Base-by-base conservation (phyloP, 805 yeast genomes). In the Clavispora santaluciae region DNA sequence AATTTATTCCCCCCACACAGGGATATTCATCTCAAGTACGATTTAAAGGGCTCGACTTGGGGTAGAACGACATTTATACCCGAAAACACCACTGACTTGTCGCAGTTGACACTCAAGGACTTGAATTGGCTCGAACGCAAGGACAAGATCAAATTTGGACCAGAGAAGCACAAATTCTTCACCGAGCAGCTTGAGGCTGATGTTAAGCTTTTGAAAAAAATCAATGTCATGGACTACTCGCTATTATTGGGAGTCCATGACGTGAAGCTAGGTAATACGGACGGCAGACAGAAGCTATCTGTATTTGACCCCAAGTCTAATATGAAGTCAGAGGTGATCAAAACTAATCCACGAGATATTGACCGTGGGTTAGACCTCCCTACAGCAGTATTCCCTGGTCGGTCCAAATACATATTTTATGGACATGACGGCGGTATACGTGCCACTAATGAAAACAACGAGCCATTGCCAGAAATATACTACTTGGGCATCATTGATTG, bases 211-310 rank as follows among this genome's bases (percentile, higher is more conserved):
- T 70, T 93, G 33, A 74, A 87, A 46, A 72, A 75, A 42, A 68
- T 88, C 48, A 88, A 89, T 52, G 90, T 87, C 25, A 93, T 93
- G 99, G 99, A 93, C 60, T 93, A 95, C 62, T 89, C 97, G 0
- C 70, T 93, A 46, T 67, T 93, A 36, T 64, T 95, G 34, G 99
- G 99, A 1, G 74, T 90, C 23, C 97, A 88, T 57, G 93, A 90
- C 57, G 66, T 83, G 45, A 69, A 71, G 22, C 69, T 72, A 46
- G 86, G 83, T 2, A 78, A 77, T 44, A 69, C 73, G 9, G 46
- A 45, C 20, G 63, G 61, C 7, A 43, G 54, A 8, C 61, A 65
- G 39, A 72, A 69, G 43, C 54, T 74, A 29, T 65, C 76, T 2
- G 63, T 70, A 2, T 69, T 70, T 45, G 74, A 67, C 38, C 76